Conservation (phyloP, 1,284 basidiomycete genomes). For the Cryptococcus sp. region DNA sequence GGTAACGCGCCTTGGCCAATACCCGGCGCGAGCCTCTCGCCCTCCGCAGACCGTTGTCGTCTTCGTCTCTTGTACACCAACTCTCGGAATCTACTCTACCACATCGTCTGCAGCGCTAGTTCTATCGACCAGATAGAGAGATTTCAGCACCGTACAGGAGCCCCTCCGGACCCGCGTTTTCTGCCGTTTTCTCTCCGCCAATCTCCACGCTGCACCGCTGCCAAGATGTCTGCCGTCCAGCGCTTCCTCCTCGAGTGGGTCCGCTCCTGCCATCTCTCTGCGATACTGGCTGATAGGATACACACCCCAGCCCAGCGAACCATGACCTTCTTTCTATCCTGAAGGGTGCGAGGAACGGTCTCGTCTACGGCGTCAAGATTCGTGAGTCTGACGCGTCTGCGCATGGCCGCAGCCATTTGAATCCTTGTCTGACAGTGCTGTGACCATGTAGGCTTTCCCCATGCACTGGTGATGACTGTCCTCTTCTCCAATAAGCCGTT, state of each 20-base stretch:
- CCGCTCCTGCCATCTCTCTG: not conserved
- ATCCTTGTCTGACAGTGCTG: not conserved
- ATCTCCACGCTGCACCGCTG: too few species aligned
- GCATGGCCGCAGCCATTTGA: not conserved
- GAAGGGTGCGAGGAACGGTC: constrained; percentile 92
- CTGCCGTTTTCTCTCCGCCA: too few species aligned
- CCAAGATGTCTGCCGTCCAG: constrained; percentile 25
- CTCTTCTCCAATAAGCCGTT: constrained; percentile 86
- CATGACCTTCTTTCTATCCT: constrained; percentile 88
- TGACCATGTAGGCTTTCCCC: constrained; percentile 64
- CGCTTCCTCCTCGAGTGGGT: constrained; percentile 27
- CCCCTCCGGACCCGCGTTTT: too few species aligned
- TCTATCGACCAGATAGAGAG: too few species aligned
- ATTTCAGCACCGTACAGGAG: too few species aligned
- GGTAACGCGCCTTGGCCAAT: too few species aligned
- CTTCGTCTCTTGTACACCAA: too few species aligned
- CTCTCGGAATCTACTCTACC: too few species aligned
- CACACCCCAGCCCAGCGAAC: constrained; percentile 59
- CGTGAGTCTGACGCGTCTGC: constrained; percentile 48
- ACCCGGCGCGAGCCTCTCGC: too few species aligned
- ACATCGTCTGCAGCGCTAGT: too few species aligned
- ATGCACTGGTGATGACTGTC: constrained; percentile 97
- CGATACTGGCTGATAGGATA: not conserved
- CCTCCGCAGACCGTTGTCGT: too few species aligned
- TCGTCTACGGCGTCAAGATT: constrained; percentile 84